phyloP scores from a whole-genome alignment of 805 yeast genomes.

The Myxozyma geophila region DNA sequence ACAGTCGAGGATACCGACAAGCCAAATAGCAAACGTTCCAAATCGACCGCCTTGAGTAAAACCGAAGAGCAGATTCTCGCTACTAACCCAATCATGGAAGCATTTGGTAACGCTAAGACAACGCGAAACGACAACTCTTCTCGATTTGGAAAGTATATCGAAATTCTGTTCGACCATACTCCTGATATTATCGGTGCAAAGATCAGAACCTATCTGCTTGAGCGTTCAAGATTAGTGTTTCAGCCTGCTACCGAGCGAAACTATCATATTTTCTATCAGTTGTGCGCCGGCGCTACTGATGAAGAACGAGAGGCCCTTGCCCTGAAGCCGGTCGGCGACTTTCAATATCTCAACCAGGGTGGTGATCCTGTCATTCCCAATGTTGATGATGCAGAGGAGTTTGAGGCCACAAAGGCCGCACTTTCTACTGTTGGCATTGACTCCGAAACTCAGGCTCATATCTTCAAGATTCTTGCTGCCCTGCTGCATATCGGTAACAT shows the following conservation, averaged over 20 bases:
- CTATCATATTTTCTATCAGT: conserved; percentile 92
- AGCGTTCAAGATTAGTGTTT: conserved; percentile 90
- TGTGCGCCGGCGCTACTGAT: conserved; percentile 67
- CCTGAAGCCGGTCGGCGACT: conserved; percentile 68
- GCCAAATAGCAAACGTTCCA: conserved; percentile 42
- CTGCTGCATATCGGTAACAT: conserved; percentile 92
- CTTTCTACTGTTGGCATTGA: conserved; percentile 76
- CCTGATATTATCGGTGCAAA: conserved; percentile 91
- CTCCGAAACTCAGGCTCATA: conserved; percentile 60
- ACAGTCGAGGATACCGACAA: conserved; percentile 69
- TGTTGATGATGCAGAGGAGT: conserved; percentile 83
- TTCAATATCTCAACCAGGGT: conserved; percentile 86
- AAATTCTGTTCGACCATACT: conserved; percentile 76
- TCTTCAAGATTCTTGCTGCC: conserved; percentile 83
- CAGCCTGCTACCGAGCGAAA: conserved; percentile 92
- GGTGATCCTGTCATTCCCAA: conserved; percentile 71
- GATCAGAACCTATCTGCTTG: conserved; percentile 88
- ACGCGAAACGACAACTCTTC: conserved; percentile 97
- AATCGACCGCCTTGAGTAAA: conserved; percentile 71
- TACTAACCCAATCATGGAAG: conserved; percentile 96
- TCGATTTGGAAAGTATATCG: conserved; percentile 94
- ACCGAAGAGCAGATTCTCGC: conserved; percentile 95
- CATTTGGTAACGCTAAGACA: conserved; percentile 98
- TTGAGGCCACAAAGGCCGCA: conserved; percentile 74
- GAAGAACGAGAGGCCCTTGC: conserved; percentile 62